Conservation (phyloP, 73 alveolate species). For the Paramecium tetraurelia region DNA sequence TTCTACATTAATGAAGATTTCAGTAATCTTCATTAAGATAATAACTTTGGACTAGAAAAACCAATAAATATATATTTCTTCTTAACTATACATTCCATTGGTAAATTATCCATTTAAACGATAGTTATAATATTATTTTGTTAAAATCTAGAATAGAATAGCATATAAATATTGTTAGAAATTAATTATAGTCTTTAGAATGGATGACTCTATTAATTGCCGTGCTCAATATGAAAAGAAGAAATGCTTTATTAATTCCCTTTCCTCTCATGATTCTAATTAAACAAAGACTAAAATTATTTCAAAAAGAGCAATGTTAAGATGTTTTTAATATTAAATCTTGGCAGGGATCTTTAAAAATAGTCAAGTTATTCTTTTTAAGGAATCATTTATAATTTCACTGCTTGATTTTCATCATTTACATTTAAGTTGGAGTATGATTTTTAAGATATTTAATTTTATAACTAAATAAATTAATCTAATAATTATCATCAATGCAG, state of each 20-base stretch:
- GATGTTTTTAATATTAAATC: too few species aligned
- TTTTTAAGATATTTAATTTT: too few species aligned
- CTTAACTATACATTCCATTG: background rate
- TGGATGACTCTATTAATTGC: background rate
- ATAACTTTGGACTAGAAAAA: background rate
- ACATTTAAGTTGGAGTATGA: too few species aligned
- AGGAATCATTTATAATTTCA: too few species aligned
- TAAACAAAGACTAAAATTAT: too few species aligned
- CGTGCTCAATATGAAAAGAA: background rate
- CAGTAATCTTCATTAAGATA: background rate
- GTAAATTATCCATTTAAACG: background rate
- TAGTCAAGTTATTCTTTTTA: too few species aligned
- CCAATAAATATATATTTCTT: background rate
- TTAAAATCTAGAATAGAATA: background rate
- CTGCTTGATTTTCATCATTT: too few species aligned
- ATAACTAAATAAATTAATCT: too few species aligned
- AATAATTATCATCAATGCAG: background rate
- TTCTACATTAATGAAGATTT: background rate
- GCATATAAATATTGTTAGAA: background rate
- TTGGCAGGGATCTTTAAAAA: too few species aligned
- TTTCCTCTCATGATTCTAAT: background rate
- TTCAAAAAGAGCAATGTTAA: too few species aligned
- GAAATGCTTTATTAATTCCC: background rate
- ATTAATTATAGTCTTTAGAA: background rate
- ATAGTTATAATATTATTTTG: background rate